Conservation (phyloP, 1,284 basidiomycete genomes). For the Microstroma glucosiphilum region DNA sequence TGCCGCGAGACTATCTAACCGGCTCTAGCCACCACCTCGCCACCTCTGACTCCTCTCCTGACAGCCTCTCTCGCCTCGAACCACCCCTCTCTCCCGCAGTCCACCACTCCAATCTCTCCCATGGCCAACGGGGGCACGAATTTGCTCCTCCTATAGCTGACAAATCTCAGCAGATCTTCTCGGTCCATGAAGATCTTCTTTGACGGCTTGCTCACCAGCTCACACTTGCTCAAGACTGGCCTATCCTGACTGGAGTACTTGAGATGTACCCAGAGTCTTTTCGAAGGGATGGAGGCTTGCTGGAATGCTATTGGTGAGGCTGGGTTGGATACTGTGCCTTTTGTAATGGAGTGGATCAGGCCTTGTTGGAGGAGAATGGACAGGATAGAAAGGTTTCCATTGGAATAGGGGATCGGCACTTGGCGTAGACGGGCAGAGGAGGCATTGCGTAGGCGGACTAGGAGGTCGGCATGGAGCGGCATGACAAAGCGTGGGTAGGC, state of each 20-base stretch:
- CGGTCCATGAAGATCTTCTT: constrained; percentile 67
- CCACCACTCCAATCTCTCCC: constrained; percentile 78
- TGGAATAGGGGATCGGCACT: constrained; percentile 68
- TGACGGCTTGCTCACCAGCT: constrained; percentile 68
- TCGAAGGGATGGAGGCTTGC: constrained; percentile 51
- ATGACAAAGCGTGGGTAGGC: constrained; percentile 16
- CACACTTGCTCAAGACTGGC: constrained; percentile 69
- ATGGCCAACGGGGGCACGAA: constrained; percentile 67
- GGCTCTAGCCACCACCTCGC: constrained; percentile 50
- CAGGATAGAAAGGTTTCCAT: constrained; percentile 73
- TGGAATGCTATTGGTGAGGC: constrained; percentile 36
- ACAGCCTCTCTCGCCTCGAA: constrained; percentile 53
- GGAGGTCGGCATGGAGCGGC: constrained; percentile 64
- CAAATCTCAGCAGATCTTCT: constrained; percentile 66
- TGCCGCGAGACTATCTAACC: neutral
- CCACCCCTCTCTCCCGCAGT: constrained; percentile 57
- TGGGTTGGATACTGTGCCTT: constrained; percentile 67
- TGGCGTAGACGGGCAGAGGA: constrained; percentile 71
- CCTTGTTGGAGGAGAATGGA: constrained; percentile 78
- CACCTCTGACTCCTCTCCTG: constrained; percentile 42
- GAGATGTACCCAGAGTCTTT: constrained; percentile 72
- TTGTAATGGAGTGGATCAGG: constrained; percentile 71
- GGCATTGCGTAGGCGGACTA: constrained; percentile 77
- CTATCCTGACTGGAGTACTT: constrained; percentile 75
- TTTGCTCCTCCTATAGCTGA: constrained; percentile 55